Evolutionary conservation across 2,329 filamentous ascomycete genomes (phyloP).

Genomic region (Orbilia quercus): DNA sequence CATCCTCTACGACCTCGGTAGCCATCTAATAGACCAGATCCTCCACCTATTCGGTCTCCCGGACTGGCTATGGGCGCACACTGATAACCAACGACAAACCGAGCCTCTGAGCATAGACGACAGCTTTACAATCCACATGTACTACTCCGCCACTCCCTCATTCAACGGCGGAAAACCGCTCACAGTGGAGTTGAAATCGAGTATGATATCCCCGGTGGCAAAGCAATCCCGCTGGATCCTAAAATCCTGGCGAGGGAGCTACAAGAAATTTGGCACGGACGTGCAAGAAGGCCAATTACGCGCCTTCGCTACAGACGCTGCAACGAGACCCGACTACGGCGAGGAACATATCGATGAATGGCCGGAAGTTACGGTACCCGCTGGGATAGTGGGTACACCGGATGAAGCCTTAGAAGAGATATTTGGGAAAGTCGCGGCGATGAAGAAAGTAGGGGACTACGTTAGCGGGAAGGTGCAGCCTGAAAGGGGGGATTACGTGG

Average conservation of each 20-base stretch:
- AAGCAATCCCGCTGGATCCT: slow-evolving; percentile 62
- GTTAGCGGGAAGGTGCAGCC: slow-evolving; percentile 52
- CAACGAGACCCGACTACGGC: slow-evolving; percentile 28
- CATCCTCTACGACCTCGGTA: slow-evolving; percentile 63
- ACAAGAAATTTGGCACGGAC: slow-evolving; percentile 63
- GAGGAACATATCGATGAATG: slow-evolving; percentile 41
- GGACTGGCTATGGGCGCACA: slow-evolving; percentile 61
- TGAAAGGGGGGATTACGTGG: slow-evolving; percentile 58
- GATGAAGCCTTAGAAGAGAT: slow-evolving; percentile 30
- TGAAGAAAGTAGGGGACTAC: slow-evolving; percentile 5
- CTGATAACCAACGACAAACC: slow-evolving; percentile 60
- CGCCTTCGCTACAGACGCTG: slow-evolving; percentile 6
- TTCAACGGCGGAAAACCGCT: slow-evolving; percentile 59
- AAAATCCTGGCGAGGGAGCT: slow-evolving; percentile 62
- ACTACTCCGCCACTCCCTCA: slow-evolving; percentile 60
- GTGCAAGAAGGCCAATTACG: slow-evolving; percentile 49
- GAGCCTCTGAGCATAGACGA: slow-evolving; percentile 60
- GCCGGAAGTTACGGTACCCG: slow-evolving; percentile 57
- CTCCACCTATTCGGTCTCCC: slow-evolving; percentile 63
- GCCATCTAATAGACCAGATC: slow-evolving; percentile 63
- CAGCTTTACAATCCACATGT: slow-evolving; percentile 62
- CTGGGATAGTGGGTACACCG: slow-evolving; percentile 34
- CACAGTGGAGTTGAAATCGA: slow-evolving; percentile 62
- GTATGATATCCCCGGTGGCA: slow-evolving; percentile 60
- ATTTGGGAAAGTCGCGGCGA: slow-evolving; percentile 17